Evolutionary conservation across 805 yeast species (phyloP), one percentile per base, ranked within the genome.

Genomic region (Saturnispora gosingensis): DNA sequence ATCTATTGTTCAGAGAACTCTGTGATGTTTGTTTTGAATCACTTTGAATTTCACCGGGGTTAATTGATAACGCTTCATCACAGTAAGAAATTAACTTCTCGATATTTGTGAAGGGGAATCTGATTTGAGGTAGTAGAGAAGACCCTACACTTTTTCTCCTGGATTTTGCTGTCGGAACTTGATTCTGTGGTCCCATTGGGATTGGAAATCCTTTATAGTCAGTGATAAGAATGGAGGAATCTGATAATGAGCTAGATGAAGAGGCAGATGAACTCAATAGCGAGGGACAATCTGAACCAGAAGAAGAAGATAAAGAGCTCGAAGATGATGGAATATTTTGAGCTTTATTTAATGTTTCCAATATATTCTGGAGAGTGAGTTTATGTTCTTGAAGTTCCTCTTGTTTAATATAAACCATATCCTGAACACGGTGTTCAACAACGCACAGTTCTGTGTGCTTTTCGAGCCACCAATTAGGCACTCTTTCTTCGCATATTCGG

Each of bases 401-500:
- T 57, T 91, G 96, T 45, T 82, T 71, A 35, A 74, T 58, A 61
- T 85, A 87, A 9, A 91, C 80, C 34, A 82, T 82, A 58, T 88
- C 89, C 61, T 83, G 89, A 10, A 85, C 78, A 59, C 82, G 77
- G 67, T 89, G 96, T 64, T 90, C 97, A 35, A 87, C 77, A 28
- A 86, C 72, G 60, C 99, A 93, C 45, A 86, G 70, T 61, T 89
- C 93, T 1, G 91, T 83, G 67, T 93, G 99, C 47, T 83, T 77
- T 59, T 91, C 99, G 39, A 93, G 72, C 85, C 95, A 93, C 99
- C 99, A 93, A 4, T 89, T 85, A 4, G 96, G 97, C n/a, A 89
- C 82, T 46, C 77, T 77, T 30, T 82, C 81, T 62, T 93, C 99
- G 67, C 99, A 93, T 27, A 93, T 89, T 46, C 97, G 76, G 66